Base-by-base conservation (phyloP, 169 alveolate species). In the Fabrea salina region DNA sequence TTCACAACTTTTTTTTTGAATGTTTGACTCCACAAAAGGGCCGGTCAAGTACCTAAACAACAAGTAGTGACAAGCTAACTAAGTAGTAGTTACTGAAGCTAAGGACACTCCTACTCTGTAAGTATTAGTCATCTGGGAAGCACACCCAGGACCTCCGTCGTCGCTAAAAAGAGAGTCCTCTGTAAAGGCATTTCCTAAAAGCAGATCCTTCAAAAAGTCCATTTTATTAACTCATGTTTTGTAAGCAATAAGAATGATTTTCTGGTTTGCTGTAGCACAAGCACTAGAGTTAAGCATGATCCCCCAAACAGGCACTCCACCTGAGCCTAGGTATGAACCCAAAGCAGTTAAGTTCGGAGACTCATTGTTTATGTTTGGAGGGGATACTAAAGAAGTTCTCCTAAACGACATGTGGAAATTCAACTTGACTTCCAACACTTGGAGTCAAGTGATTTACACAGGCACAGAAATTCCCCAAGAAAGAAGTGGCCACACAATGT, bases 311-410 rank as follows among this genome's bases (percentile, higher is more conserved):
- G n/a, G n/a, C n/a, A n/a, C n/a, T n/a, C n/a, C n/a, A n/a, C n/a
- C n/a, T n/a, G n/a, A n/a, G n/a, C n/a, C n/a, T n/a, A n/a, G n/a
- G n/a, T n/a, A n/a, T n/a, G n/a, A n/a, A n/a, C n/a, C n/a, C n/a
- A n/a, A n/a, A n/a, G n/a, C n/a, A n/a, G n/a, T n/a, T n/a, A n/a
- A 44, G 53, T 44, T 11, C 53, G 8, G 19, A 8, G 16, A 44
- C 53, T 44, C 19, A 8, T 54, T 54, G 8, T 54, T 54, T 54
- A 54, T 54, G 39, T 54, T 8, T 54, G 66, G 66, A n/a, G 66
- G 66, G 25, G 25, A 8, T 22, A 54, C 33, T n/a, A 11, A 8
- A 11, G 13, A 54, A 7, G 66, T 19, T 6, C 66, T n/a, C 8
- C 8, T 11, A 54, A 54, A 54, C 30, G 66, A 54, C 25, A 8